Base-by-base conservation (phyloP, 495 filamentous ascomycete genomes). In the Hypoxylon trugodes region DNA sequence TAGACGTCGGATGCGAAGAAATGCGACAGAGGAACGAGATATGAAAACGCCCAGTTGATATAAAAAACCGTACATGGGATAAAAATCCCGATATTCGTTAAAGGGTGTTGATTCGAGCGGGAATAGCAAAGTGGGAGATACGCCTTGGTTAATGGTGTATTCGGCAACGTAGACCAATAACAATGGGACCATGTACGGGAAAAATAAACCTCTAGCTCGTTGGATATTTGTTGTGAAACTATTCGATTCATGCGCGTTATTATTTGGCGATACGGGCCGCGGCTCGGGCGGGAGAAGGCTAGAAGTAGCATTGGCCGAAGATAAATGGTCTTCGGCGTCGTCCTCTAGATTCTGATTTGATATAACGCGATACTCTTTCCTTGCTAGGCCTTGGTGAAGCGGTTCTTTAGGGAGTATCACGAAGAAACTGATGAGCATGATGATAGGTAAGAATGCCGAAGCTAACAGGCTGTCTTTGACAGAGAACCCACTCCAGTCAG, bases 31-130 rank as follows among this genome's bases (percentile, higher is more conserved):
- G 3, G 93, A 96, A 18, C 94, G 89, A 9, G 94, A 95, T 72
- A 97, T 83, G 80, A 97, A 97, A 54, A 97, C 94, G 54, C 93
- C 93, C 2, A 90, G 77, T 78, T 98, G 94, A 76, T 98, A 98
- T 59, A 97, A 87, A 54, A 92, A 90, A 61, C 87, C 87, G 73
- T 96, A 96, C 66, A 84, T 79, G n/a, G 93, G 91, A 68, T 96
- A 96, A 74, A 95, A 95, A n/a, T 88, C 86, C 15, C 94, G 87
- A 76, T 88, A 95, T 65, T 90, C 82, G 38, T 76, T 73, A 70
- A 98, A 97, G 1, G 94, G 94, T 0, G 87, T 88, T 4, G 81
- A 75, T 1, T 81, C 66, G 7, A 97, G 76, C 0, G 93, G 92
- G 73, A 96, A 98, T 28, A 98, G 85, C 8, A 97, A 81, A 0